Evolutionary conservation across 192 early-diverging fungal species (phyloP).

Genomic region (Linnemannia hyalina): DNA sequence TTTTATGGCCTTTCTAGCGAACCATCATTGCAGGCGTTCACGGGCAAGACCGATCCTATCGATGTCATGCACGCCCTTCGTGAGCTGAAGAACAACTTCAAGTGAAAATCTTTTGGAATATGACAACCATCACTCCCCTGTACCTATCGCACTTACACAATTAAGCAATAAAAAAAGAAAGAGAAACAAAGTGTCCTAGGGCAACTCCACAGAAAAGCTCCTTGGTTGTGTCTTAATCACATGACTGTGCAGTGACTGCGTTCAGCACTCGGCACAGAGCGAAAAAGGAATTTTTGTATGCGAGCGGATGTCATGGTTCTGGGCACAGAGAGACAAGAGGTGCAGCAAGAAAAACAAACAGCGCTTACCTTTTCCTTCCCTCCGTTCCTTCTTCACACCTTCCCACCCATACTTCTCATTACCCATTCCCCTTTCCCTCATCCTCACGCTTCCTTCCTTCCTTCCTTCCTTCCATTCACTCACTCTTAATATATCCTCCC

Average conservation of each 20-base stretch:
- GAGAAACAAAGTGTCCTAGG: background rate
- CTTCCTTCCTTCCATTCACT: background rate
- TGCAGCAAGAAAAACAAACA: background rate
- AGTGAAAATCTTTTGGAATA: background rate
- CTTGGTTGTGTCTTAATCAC: background rate
- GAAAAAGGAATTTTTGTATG: background rate
- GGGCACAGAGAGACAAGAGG: background rate
- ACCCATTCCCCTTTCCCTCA: background rate
- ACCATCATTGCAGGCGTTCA: conserved; percentile 67
- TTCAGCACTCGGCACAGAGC: background rate
- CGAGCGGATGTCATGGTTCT: background rate
- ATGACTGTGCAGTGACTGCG: background rate
- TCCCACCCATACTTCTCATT: background rate
- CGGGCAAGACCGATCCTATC: conserved; percentile 73
- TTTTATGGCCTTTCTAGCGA: conserved; percentile 17
- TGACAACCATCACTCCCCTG: background rate
- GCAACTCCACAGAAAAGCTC: too few relatives aligned
- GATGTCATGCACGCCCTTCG: conserved; percentile 84
- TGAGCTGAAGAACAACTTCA: conserved; percentile 83
- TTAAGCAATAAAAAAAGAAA: background rate
- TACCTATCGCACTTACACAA: too few relatives aligned
- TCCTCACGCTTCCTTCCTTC: background rate
- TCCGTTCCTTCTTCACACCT: background rate
- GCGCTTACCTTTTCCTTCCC: background rate
- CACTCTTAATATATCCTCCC: background rate